A percentile compares a stretch with the other conserved stretches of the same genome.
Evolutionary conservation across 2,329 filamentous ascomycete species (phyloP).

Genomic region (Colletotrichum acutatum): DNA sequence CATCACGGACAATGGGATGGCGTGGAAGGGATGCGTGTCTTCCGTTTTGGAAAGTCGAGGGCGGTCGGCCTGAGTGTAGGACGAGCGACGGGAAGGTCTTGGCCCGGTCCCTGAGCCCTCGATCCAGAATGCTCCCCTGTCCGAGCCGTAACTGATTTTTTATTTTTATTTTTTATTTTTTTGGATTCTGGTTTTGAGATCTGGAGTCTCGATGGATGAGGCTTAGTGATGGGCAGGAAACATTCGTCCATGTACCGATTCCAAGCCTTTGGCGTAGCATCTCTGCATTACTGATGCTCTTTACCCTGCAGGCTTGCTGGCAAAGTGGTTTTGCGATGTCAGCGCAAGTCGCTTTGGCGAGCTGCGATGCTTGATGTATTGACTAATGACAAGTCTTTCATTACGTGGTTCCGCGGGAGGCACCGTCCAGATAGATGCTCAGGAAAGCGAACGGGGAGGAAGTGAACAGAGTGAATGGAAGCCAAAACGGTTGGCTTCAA

Average conservation of each 20-base stretch:
- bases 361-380: background rate
- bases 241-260: background rate
- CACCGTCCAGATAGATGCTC: background rate
- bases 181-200: background rate
- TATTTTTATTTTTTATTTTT: no score
- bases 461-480: background rate
- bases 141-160: background rate
- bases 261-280: background rate
- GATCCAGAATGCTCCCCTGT: background rate
- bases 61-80: constrained; percentile 1
- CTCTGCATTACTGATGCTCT: background rate
- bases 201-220: background rate
- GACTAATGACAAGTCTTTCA: constrained; percentile 18
- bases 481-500: background rate
- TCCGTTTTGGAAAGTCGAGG: constrained; percentile 28
- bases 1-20: constrained; percentile 20
- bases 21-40: constrained; percentile 21
- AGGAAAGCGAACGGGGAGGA: background rate
- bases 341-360: background rate
- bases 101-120: constrained; percentile 23
- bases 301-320: background rate
- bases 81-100: constrained; percentile 18
- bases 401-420: constrained; percentile 15
- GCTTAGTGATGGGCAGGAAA: background rate
- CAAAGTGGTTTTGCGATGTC: constrained; percentile 1